Conservation (phyloP, 83 land plant species). For the Picea mariana region DNA sequence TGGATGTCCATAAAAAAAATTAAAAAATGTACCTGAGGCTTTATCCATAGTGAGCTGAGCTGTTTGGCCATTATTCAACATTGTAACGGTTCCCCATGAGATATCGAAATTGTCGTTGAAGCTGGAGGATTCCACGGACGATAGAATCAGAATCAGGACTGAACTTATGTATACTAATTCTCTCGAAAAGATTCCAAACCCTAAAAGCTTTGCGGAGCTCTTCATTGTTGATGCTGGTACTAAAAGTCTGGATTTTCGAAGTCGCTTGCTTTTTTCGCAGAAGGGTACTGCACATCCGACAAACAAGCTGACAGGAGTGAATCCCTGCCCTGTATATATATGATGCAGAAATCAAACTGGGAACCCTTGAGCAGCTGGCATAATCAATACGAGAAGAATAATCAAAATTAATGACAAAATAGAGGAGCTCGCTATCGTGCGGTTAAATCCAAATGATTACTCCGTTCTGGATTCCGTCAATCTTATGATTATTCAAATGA, state of each 20-base stretch:
- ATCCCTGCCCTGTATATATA: too few relatives aligned
- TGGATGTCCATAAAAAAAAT: neutral
- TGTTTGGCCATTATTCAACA: neutral
- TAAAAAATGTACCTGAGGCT: constrained; percentile 9
- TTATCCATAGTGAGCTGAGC: neutral
- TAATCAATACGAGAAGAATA: too few relatives aligned
- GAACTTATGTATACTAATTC: neutral
- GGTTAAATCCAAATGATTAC: too few relatives aligned
- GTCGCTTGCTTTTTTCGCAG: neutral
- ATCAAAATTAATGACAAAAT: too few relatives aligned
- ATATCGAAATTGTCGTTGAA: constrained; percentile 3
- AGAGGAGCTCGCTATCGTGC: too few relatives aligned
- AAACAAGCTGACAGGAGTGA: too few relatives aligned
- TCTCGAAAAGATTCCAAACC: neutral
- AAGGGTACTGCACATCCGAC: neutral
- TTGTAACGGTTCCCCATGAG: neutral
- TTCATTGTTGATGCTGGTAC: too few relatives aligned
- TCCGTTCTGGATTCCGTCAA: too few relatives aligned
- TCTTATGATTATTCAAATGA: too few relatives aligned
- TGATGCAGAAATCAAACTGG: too few relatives aligned
- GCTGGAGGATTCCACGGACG: neutral
- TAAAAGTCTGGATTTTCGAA: too few relatives aligned
- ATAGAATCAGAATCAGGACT: neutral
- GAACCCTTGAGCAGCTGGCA: too few relatives aligned
- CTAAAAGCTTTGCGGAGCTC: neutral